Base-by-base conservation (phyloP, 2,329 filamentous ascomycete genomes). In the Monilinia vaccinii-corymbosi region DNA sequence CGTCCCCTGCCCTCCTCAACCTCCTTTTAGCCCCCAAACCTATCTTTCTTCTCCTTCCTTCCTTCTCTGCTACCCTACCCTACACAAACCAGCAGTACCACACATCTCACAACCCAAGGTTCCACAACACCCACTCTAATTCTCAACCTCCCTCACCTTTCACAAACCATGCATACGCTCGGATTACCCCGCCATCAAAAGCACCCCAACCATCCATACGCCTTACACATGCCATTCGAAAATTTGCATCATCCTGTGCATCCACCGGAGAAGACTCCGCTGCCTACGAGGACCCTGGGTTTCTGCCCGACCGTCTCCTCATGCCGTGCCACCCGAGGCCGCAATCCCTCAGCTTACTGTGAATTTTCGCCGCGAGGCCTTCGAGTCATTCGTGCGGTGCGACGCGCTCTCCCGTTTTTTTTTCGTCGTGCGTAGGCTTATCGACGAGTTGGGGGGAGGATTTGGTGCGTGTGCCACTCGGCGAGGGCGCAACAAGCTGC, bases 81-180 rank as follows among this genome's bases (percentile, higher is more conserved):
- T 9, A 38, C 9, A 6, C 18, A 34, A 18, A 46, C 9, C 14
- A 34, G 9, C n/a, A 32, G 40, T 36, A 18, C 13, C n/a, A 45
- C 47, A 50, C 52, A 56, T 56, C 32, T n/a, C 52, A 46, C 40
- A 18, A 34, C 42, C n/a, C 28, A 23, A 56, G 28, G 52, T 47
- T 47, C 4, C 52, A 56, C 52, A 5, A n/a, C 38, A 45, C 34
- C 34, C 2, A 8, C n/a, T n/a, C 32, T 36, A 36, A 18, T 21
- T 13, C 40, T 44, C n/a, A 23, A 51, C 34, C 21, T 23, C 16
- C 32, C 40, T 28, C 40, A n/a, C 6, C 40, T 18, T 34, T 10
- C 36, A 42, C 34, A 16, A 31, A 38, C 36, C 23, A 18, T 36
- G 36, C 36, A n/a, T 42, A 52, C 50, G 16, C 50, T 52, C 36